A percentile compares a stretch with the other conserved stretches of the same genome.
Evolutionary conservation across 805 yeast genomes (phyloP).

Genomic region (Ogataea ganodermae): DNA sequence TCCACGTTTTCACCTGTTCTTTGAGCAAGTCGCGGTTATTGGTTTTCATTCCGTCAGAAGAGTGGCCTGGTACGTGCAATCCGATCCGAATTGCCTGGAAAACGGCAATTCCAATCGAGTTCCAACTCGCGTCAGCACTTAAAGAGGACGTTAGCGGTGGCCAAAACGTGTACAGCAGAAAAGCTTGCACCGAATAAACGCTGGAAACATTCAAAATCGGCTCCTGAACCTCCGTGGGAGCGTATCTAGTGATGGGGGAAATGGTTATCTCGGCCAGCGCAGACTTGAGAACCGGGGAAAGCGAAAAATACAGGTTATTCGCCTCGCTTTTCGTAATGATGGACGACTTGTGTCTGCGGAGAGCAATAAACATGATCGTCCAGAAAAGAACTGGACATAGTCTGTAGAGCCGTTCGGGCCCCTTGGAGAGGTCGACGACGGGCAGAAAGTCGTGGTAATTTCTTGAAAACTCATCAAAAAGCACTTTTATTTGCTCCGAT

Average conservation of each 20-base stretch:
- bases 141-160: constrained; percentile 94
- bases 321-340: constrained; percentile 27
- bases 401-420: constrained; percentile 78
- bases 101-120: constrained; percentile 88
- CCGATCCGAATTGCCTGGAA: constrained; percentile 94
- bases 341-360: constrained; percentile 57
- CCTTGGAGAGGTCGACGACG: constrained; percentile 76
- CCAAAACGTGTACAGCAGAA: constrained; percentile 87
- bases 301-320: constrained; percentile 50
- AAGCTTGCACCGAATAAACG: constrained; percentile 93
- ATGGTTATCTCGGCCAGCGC: constrained; percentile 85
- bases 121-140: constrained; percentile 95
- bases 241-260: constrained; percentile 83
- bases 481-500: constrained; percentile 57
- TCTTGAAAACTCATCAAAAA: constrained; percentile 70
- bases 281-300: constrained; percentile 72
- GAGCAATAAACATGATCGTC: constrained; percentile 86
- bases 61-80: constrained; percentile 74
- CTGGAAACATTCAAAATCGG: constrained; percentile 86
- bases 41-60: constrained; percentile 48
- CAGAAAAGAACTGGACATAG: constrained; percentile 90
- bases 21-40: constrained; percentile 50
- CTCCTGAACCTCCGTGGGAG: constrained; percentile 75
- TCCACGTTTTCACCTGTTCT: constrained; percentile 91
- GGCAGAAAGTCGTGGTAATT: constrained; percentile 86